These are phyloP conservation scores for Claviceps maximensis DNA, from an alignment of 2,329 filamentous ascomycete genomes.

Conservation along the genomic window DNA sequence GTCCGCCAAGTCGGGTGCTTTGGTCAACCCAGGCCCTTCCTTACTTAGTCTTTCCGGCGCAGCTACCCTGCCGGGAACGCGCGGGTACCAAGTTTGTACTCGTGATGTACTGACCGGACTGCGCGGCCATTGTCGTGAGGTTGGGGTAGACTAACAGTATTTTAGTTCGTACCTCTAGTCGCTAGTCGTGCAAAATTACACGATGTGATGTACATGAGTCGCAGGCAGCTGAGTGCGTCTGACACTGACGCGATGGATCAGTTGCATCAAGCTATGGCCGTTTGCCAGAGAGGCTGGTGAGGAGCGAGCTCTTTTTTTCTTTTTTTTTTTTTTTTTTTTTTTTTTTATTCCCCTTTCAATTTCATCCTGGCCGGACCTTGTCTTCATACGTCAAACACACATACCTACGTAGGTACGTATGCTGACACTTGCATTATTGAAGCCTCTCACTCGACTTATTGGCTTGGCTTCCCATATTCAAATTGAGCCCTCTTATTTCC, in stretches of 20 bases:
- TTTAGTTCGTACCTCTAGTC: not conserved
- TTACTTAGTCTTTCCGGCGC: not conserved
- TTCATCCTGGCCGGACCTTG: not conserved
- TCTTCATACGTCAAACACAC: not conserved
- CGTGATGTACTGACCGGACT: not conserved
- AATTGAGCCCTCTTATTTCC: not conserved
- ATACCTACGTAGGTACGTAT: not conserved
- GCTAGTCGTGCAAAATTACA: constrained; percentile 5
- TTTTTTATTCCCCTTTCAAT: not conserved
- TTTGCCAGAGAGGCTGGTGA: not conserved
- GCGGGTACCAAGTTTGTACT: not conserved
- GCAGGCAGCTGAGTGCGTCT: constrained; percentile 4
- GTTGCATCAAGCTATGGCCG: not conserved
- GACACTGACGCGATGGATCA: constrained; percentile 5
- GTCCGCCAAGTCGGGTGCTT: not conserved
- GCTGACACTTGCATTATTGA: not conserved
- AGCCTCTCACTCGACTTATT: not conserved
- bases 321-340: not conserved
- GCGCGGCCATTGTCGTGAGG: not conserved
- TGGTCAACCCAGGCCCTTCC: not conserved
- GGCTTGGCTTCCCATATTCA: not conserved
- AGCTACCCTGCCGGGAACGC: not conserved
- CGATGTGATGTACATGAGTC: constrained; percentile 6
- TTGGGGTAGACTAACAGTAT: not conserved
- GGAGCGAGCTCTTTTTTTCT: not conserved